Percentiles rank a stretch among this genome's conserved stretches.
Conservation (phyloP, 768 basidiomycete species). For the Coprinellus micaceus region DNA sequence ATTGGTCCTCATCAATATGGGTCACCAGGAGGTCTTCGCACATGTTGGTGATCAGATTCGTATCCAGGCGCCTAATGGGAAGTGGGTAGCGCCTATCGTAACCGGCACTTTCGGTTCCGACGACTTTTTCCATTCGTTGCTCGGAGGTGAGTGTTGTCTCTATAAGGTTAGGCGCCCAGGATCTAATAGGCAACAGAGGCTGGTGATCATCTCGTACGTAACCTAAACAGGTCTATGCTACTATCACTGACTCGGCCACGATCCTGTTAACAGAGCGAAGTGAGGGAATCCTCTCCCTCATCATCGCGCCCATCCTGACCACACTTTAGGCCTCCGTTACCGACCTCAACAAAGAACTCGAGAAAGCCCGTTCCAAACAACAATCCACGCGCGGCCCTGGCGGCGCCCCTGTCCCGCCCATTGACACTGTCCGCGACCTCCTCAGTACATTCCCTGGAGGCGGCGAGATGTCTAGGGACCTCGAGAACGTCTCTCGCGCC, state of each 20-base stretch:
- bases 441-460: constrained; percentile 65
- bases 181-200: constrained; percentile 41
- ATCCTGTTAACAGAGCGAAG: constrained; percentile 28
- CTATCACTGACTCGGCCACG: background rate
- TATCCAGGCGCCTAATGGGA: constrained; percentile 71
- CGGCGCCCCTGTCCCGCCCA: constrained; percentile 32
- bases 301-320: background rate
- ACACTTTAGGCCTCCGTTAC: constrained; percentile 70
- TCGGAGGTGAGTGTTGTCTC: constrained; percentile 52
- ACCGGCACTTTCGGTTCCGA: constrained; percentile 78
- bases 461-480: constrained; percentile 64
- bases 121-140: constrained; percentile 75
- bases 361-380: constrained; percentile 58
- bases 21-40: constrained; percentile 71
- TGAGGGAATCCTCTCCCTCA: constrained; percentile 10
- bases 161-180: background rate
- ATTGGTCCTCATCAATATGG: constrained; percentile 69
- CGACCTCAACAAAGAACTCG: constrained; percentile 78
- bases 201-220: constrained; percentile 55
- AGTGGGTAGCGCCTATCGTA: constrained; percentile 75
- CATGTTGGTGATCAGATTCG: constrained; percentile 83
- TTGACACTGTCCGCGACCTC: constrained; percentile 54
- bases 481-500: constrained; percentile 69
- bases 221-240: background rate
- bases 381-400: constrained; percentile 31